Evolutionary conservation across 2,329 filamentous ascomycete genomes (phyloP), one percentile per base, ranked within the genome.

Genomic region (Verticillium tricorpus): DNA sequence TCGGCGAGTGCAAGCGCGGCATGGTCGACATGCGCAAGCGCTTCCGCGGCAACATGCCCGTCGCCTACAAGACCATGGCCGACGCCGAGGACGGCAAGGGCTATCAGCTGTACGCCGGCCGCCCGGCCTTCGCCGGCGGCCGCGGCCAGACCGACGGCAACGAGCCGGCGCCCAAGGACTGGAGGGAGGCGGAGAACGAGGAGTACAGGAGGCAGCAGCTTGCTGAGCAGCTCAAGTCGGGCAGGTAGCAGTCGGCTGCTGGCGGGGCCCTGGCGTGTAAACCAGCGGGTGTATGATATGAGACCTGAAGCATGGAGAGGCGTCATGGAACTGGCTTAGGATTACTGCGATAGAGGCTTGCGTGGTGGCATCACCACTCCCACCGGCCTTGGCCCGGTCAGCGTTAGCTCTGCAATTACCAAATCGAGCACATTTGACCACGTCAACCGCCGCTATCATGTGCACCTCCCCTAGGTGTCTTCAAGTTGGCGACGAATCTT

Each of bases 11-110:
- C 85, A 96, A 96, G 72, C 90, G 94, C 67, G 95, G 95, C 67
- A 87, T 96, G 87, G 90, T 98, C 69, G 95, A 99, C 76, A 99
- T 99, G 95, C 91, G 95, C 75, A 98, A 98, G 80, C 90, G 95
- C 37, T 98, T 99, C 78, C 87, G 95, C 61, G 95, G 95, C 62
- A 98, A 98, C 80, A 87, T 92, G 74, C 93, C 95, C 60, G 88
- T 96, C 67, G 82, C 86, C 28, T 85, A 89, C 67, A 82, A 80
- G 71, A 77, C 81, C 63, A 78, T 87, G 69, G 82, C 87, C 71
- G 82, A 89, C 67, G 75, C 85, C 61, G 88, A 91, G 67, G 79
- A 79, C 12, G 81, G 80, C 65, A 77, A 80, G 60, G 83, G 85
- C 4, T 85, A 88, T 72, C 89, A 95, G 79, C 76, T 96, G 67